Conservation (phyloP, 768 basidiomycete genomes). For the Lanmaoa rubissima region DNA sequence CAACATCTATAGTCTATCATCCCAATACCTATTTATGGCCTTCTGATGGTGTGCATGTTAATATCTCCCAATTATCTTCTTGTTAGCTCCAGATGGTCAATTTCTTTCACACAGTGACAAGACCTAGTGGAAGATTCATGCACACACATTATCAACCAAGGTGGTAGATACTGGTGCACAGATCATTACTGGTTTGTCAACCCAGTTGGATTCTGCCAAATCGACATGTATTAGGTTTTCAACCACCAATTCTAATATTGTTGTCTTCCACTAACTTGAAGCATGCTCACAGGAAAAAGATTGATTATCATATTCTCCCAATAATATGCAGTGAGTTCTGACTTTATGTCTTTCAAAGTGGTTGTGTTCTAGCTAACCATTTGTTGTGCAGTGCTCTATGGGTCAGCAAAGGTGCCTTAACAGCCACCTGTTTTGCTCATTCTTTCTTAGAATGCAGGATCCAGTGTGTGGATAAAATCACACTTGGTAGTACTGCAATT, state of each 20-base stretch:
- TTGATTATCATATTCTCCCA: conserved; percentile 65
- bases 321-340: conserved; percentile 64
- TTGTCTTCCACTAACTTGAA: neutral
- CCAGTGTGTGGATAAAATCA: conserved; percentile 80
- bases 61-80: too few relatives aligned
- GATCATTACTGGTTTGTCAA: conserved; percentile 45
- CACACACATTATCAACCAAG: conserved; percentile 35
- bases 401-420: conserved; percentile 29
- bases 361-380: neutral
- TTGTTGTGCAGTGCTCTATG: conserved; percentile 47
- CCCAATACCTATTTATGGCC: too few relatives aligned
- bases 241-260: neutral
- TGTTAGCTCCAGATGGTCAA: too few relatives aligned
- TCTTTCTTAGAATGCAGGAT: conserved; percentile 41
- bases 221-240: conserved; percentile 49
- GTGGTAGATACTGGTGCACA: conserved; percentile 64
- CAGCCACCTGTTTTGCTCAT: neutral
- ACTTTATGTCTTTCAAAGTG: neutral
- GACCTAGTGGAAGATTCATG: conserved; percentile 16
- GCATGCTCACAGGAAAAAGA: conserved; percentile 47
- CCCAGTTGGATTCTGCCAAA: conserved; percentile 50
- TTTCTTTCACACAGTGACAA: too few relatives aligned
- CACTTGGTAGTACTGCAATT: conserved; percentile 63
- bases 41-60: too few relatives aligned
- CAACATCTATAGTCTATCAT: too few relatives aligned